These are phyloP conservation scores for Arctium minus DNA, from an alignment of 129 eudicot genomes.

Conservation along the genomic window DNA sequence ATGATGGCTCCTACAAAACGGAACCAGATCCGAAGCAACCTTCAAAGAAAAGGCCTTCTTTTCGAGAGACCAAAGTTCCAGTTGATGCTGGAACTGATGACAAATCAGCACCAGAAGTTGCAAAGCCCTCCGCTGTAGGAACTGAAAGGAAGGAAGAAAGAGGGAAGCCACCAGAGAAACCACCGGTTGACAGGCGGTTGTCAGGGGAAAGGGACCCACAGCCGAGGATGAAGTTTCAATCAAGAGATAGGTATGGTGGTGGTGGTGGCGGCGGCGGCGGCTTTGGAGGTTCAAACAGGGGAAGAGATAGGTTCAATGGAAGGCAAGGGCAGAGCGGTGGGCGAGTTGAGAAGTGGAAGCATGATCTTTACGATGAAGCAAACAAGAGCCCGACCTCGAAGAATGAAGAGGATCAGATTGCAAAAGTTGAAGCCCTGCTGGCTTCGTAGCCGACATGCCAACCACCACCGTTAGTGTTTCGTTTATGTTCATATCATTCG, in stretches of 20 bases:
- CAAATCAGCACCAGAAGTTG: slow-evolving; percentile 31
- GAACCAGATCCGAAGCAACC: slow-evolving; percentile 37
- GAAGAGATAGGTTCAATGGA: slow-evolving; percentile 45
- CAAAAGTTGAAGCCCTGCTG: slow-evolving; percentile 88
- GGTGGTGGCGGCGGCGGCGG: slow-evolving; percentile 29
- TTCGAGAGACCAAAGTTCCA: slow-evolving; percentile 71
- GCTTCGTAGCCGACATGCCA: slow-evolving; percentile 33
- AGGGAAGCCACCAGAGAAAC: slow-evolving; percentile 30
- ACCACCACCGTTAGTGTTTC: background rate
- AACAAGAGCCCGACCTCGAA: slow-evolving; percentile 63
- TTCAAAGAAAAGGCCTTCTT: slow-evolving; percentile 56
- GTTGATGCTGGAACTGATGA: slow-evolving; percentile 35
- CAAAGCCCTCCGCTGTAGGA: slow-evolving; percentile 28
- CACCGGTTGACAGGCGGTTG: slow-evolving; percentile 31
- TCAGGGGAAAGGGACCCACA: slow-evolving; percentile 37
- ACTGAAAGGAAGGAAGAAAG: slow-evolving; percentile 50
- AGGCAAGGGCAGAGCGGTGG: slow-evolving; percentile 50
- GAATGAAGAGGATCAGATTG: slow-evolving; percentile 86
- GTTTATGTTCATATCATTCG: slow-evolving; percentile 17
- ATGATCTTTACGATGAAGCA: slow-evolving; percentile 84
- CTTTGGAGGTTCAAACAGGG: slow-evolving; percentile 40
- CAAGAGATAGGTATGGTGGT: slow-evolving; percentile 41
- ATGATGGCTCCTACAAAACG: slow-evolving; percentile 42
- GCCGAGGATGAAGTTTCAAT: slow-evolving; percentile 39
- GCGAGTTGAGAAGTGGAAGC: slow-evolving; percentile 90